A percentile compares a stretch with the other conserved stretches of the same genome.
These are phyloP conservation scores for Malus hybrid DNA, from an alignment of 331 rosid genomes.

Conservation along the genomic window DNA sequence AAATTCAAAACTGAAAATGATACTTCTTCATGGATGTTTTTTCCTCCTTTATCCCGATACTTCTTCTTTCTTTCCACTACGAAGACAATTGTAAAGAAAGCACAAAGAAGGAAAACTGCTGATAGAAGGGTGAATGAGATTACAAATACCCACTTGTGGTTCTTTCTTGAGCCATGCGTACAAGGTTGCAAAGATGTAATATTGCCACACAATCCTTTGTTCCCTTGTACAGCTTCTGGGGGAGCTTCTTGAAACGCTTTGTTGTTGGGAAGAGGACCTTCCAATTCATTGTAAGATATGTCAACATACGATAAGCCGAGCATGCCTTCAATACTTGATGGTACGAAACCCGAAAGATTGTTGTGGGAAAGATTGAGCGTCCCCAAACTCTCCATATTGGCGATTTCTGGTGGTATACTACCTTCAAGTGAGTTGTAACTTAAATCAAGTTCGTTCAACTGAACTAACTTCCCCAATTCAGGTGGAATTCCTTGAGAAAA, in stretches of 20 bases:
- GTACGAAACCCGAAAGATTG: conserved; percentile 4
- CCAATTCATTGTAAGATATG: conserved; percentile 9
- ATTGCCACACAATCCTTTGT: conserved; percentile 29
- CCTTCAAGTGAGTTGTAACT: conserved; percentile 17
- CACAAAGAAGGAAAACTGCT: neutral
- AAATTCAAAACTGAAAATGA: conserved; percentile 4
- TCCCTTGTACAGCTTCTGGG: neutral
- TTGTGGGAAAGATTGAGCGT: conserved; percentile 5
- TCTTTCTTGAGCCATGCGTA: neutral
- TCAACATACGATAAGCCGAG: neutral
- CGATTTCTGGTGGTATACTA: conserved; percentile 19
- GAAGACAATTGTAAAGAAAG: neutral
- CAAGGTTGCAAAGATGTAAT: conserved; percentile 15
- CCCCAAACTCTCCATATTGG: conserved; percentile 3
- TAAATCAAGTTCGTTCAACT: conserved; percentile 20
- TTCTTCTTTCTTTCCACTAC: neutral
- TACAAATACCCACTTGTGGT: neutral
- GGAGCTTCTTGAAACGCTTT: conserved; percentile 2
- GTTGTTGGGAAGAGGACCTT: conserved; percentile 15
- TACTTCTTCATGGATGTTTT: neutral
- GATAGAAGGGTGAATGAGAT: neutral
- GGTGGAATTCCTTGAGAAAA: conserved; percentile 18
- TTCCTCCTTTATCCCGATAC: neutral
- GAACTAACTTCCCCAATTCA: conserved; percentile 10
- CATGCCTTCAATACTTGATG: neutral